Evolutionary conservation across 805 yeast species (phyloP), one percentile per base, ranked within the genome.

Genomic region (Ogataea chonburiensis): DNA sequence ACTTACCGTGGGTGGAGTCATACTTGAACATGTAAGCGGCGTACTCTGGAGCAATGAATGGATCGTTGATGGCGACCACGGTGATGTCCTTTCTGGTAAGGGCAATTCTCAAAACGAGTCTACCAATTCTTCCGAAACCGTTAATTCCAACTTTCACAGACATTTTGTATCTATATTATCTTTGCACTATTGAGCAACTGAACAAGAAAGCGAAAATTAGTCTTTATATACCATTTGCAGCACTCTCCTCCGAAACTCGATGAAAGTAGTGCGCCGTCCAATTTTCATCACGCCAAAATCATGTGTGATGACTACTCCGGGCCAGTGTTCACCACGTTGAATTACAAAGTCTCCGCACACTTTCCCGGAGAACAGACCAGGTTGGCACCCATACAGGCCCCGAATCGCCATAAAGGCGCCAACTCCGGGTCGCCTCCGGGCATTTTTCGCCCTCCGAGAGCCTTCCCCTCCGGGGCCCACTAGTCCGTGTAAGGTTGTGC

Each of bases 1-100:
- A 87, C 63, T 71, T 73, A 60, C 95, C 94, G 74, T 86, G 96
- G 51, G 95, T 86, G 45, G 95, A 85, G 70, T 86, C 96, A 71
- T 86, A 86, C 75, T 86, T 87, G 85, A 86, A 86, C 87, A 86
- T 79, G 78, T 86, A 86, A 49, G 95, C 85, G 60, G 95, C 95
- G 69, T 86, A 86, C 53, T 86, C 95, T 44, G 93, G 75, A 46
- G 79, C 78, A 58, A 86, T 87, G 75, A 85, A 86, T 47, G 96
- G 96, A 67, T 87, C 93, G 67, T 87, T 87, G 76, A 87, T 71
- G 51, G 94, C 94, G 49, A 85, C 86, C 49, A 87, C 82, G 56
- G 83, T 75, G 59, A 87, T 81, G 68, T 81, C 88, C 41, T 71
- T 64, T 77, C 86, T 78, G 44, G 64, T 50, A 50, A 86, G 68